Percentiles rank a stretch among this genome's conserved stretches.
phyloP scores from a whole-genome alignment of 352 stramenopile genomes.

The Phytophthora fragariae region DNA sequence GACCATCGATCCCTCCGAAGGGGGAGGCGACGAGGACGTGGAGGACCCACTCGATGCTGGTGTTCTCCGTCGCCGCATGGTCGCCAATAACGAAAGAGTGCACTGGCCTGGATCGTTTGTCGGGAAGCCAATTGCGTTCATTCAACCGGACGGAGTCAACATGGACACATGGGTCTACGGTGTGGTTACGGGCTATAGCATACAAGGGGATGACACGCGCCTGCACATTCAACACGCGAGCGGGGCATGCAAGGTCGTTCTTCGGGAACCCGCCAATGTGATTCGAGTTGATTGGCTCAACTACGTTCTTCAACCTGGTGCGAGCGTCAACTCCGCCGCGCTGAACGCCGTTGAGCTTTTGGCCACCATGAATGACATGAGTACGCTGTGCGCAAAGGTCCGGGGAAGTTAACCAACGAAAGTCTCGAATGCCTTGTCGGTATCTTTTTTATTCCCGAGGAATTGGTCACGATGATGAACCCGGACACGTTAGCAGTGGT shows the following conservation, averaged over 20 bases:
- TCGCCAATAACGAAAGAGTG: not conserved
- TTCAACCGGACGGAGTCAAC: not conserved
- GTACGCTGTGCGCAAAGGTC: not conserved
- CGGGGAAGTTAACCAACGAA: not conserved
- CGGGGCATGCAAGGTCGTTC: not conserved
- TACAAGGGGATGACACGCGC: not conserved
- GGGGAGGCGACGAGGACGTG: too few species aligned
- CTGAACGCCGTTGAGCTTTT: conserved; percentile 4
- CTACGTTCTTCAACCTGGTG: conserved; percentile 7
- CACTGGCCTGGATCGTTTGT: conserved; percentile 16
- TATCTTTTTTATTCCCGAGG: not conserved
- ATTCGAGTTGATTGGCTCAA: conserved; percentile 13
- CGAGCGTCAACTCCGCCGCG: not conserved
- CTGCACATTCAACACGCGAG: not conserved
- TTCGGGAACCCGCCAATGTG: not conserved
- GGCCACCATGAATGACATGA: not conserved
- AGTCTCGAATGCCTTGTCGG: not conserved
- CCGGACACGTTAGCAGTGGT: conserved; percentile 6
- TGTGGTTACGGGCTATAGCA: conserved; percentile 16
- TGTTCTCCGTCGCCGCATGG: too few species aligned
- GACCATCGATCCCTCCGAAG: too few species aligned
- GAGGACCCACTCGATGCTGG: too few species aligned
- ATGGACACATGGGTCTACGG: conserved; percentile 17
- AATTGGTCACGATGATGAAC: not conserved
- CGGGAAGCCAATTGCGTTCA: conserved; percentile 11